Conservation (phyloP, 306 rosid species). For the Ochetophila trinervis region DNA sequence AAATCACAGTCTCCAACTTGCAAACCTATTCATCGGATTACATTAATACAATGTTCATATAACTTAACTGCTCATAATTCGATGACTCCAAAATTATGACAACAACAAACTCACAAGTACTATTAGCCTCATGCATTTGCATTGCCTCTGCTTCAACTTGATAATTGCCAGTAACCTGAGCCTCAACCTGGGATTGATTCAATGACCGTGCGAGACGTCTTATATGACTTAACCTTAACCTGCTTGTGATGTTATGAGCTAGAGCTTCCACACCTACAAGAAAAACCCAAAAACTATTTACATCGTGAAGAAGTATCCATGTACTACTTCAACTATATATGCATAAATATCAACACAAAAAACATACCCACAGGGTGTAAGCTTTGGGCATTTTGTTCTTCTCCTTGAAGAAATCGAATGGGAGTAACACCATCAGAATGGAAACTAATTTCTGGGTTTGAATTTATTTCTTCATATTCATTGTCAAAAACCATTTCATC, state of each 20-base stretch:
- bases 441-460: conserved; percentile 18
- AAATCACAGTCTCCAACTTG: conserved; percentile 29
- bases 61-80: background rate
- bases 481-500: conserved; percentile 37
- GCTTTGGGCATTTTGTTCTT: conserved; percentile 22
- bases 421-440: conserved; percentile 9
- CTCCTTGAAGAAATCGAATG: conserved; percentile 28
- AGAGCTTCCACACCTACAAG: conserved; percentile 40
- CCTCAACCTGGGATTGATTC: conserved; percentile 25
- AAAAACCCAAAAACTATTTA: conserved; percentile 1
- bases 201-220: conserved; percentile 49
- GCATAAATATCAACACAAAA: background rate
- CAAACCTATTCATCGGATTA: conserved; percentile 17
- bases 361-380: conserved; percentile 31
- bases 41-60: background rate
- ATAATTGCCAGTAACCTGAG: conserved; percentile 1
- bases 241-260: conserved; percentile 20
- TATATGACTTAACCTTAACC: conserved; percentile 50
- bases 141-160: conserved; percentile 30
- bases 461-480: conserved; percentile 28
- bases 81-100: background rate
- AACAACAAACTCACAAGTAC: conserved; percentile 34
- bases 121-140: conserved; percentile 22
- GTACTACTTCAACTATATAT: background rate
- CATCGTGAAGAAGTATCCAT: background rate